Evolutionary conservation across 352 stramenopile species (phyloP), one percentile per base, ranked within the genome.

Genomic region (Phytophthora megakarya): DNA sequence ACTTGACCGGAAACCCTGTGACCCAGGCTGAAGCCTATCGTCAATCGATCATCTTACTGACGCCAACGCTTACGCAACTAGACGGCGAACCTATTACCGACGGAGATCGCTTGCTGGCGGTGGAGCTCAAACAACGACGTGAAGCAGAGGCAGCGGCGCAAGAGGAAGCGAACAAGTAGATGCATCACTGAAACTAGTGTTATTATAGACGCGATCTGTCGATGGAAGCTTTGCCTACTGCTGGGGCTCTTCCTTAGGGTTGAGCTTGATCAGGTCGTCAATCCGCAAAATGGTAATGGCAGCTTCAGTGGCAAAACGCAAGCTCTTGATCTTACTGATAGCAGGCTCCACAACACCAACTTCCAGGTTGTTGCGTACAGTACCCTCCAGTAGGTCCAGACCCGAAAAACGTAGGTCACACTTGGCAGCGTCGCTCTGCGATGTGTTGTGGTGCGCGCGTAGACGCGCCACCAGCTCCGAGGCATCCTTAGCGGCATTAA

Each of bases 261-360:
- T 97, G 52, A 99, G 82, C 70, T 97, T 98, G 73, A 99, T 99
- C 75, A 98, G 92, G 83, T 99, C 97, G 85, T 99, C 98, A 78
- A 99, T 99, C 77, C 98, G 91, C 58, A 99, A 74, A 86, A 99
- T 99, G 32, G 97, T 99, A 81, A 99, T 99, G 43, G 97, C 97
- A 32, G 97, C 97, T 67, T 99, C 98, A 5, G 97, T 99, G 18
- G 98, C 98, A 86, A 99, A 99, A 67, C 97, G 88, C 62, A 99
- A 80, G 73, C 89, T 98, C 83, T 99, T 99, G 80, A 99, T 98
- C 87, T 99, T 99, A 70, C 94, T 99, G 67, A 99, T 99, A 54
- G 98, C 97, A 18, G 98, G 98, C 85, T 99, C 98, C 15, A 99
- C 89, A n/a, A 99, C 97, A 58, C 97, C 97, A 19, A 92, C 95